Percentiles rank a stretch among this genome's conserved stretches.
Conservation (phyloP, 495 filamentous ascomycete genomes). For the Aspergillus saccharolyticus region DNA sequence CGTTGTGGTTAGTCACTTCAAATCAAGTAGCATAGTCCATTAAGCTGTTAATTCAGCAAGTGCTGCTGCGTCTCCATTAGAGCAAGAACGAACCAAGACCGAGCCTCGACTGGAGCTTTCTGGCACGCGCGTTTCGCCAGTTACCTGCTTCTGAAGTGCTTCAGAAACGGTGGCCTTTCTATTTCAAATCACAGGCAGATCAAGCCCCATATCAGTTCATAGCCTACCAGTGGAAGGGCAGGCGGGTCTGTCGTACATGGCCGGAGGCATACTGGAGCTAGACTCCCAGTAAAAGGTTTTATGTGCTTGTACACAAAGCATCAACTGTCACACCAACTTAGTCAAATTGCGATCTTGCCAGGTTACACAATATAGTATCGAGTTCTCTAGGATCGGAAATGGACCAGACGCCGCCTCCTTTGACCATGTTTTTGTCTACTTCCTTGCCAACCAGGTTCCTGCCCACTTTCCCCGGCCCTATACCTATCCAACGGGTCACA, state of each 20-base stretch:
- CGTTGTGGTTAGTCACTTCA: neutral
- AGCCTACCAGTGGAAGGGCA: neutral
- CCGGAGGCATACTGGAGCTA: neutral
- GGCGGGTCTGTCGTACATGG: neutral
- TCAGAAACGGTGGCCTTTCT: too few relatives aligned
- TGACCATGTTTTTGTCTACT: conserved; percentile 75
- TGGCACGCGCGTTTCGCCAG: too few relatives aligned
- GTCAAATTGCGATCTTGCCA: conserved; percentile 63
- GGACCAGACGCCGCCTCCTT: conserved; percentile 91
- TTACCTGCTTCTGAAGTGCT: too few relatives aligned
- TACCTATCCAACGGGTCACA: conserved; percentile 84
- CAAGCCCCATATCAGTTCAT: neutral
- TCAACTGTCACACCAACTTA: too few relatives aligned
- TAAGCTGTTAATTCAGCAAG: neutral
- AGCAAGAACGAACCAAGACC: too few relatives aligned
- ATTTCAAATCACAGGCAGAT: neutral
- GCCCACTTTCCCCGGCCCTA: conserved; percentile 92
- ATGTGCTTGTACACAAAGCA: neutral
- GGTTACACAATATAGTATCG: conserved; percentile 62
- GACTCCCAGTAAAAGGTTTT: neutral
- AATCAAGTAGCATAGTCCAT: neutral
- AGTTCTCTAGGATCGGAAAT: conserved; percentile 79
- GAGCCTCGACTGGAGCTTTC: too few relatives aligned
- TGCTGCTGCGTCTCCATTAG: too few relatives aligned
- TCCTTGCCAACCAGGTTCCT: conserved; percentile 93